Base-by-base conservation (phyloP, 768 basidiomycete genomes). In the Stropharia rugosoannulata region DNA sequence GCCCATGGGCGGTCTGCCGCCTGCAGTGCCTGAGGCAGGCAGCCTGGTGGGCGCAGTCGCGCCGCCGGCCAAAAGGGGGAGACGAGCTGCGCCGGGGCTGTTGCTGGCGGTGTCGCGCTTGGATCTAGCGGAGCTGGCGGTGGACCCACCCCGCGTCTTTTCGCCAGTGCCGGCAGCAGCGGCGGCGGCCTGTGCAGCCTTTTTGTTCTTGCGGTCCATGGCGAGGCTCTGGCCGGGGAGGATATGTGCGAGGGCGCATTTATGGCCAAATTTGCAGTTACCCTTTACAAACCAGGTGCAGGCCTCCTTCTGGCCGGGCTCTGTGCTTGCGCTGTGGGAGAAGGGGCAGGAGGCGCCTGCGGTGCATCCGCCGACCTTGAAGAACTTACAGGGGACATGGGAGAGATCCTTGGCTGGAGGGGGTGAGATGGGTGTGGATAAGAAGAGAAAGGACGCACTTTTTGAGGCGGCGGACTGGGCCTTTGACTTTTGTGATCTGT, bases 171-270 rank as follows among this genome's bases (percentile, higher is more conserved):
- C 74, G 3, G 73, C 72, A 39, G 77, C 73, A 2, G 75, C 75
- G 22, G 76, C 79, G 0, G 82, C 81, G 3, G 86, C 84, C 64
- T 93, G 91, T 0, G 92, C 92, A 12, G 90, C 86, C 68, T 93
- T 93, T 77, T 98, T 98, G 77, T 98, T 98, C 81, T 97, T 96
- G 63, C 95, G 77, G 66, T 98, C 96, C 92, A 96, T 95, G 6
- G 88, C 82, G 85, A 95, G 89, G 66, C 81, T 87, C 74, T 98
- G 94, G 8, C 95, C 96, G 1, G 96, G 96, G 7, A 95, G 79
- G 51, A 99, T 79, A 68, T 98, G 96, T 0, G 95, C 95, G 38
- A 98, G 83, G 3, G 96, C 96, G 64, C 96, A 95, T 69, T 98
- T 82, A 71, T 82, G 80, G 27, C 80, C 80, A 60, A 83, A 82